Evolutionary conservation across 1,284 basidiomycete genomes (phyloP).

Genomic region (Phellopilus nigrolimitatus): DNA sequence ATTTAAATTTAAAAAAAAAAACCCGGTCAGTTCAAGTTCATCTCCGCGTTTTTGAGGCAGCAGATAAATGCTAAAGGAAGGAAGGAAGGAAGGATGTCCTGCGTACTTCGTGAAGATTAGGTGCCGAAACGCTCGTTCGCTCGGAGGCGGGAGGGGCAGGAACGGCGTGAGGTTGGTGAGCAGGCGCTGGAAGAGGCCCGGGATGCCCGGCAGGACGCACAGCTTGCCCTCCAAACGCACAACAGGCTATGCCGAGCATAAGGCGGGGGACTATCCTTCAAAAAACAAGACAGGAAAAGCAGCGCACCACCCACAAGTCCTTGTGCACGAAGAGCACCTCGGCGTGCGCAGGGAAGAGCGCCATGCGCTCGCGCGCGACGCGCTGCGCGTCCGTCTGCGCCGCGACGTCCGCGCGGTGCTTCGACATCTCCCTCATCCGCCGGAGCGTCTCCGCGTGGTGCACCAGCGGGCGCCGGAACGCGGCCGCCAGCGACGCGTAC

Average conservation of each 20-base stretch:
- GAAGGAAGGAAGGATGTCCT: slow-evolving; percentile 3
- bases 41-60: too few relatives aligned
- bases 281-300: not conserved
- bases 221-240: slow-evolving; percentile 79
- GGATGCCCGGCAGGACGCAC: slow-evolving; percentile 90
- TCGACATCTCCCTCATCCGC: slow-evolving; percentile 70
- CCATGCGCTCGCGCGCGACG: slow-evolving; percentile 76
- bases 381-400: slow-evolving; percentile 68
- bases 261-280: not conserved
- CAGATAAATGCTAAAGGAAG: slow-evolving; percentile 9
- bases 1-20: too few relatives aligned
- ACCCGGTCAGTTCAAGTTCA: too few relatives aligned
- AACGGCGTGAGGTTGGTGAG: slow-evolving; percentile 67
- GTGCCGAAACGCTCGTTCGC: slow-evolving; percentile 66
- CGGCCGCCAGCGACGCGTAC: slow-evolving; percentile 80
- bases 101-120: slow-evolving; percentile 76
- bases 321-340: slow-evolving; percentile 70
- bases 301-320: slow-evolving; percentile 79
- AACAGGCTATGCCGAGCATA: slow-evolving; percentile 57
- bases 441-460: slow-evolving; percentile 79
- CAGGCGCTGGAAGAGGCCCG: slow-evolving; percentile 78
- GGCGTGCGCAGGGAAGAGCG: slow-evolving; percentile 70
- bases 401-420: slow-evolving; percentile 48
- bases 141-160: slow-evolving; percentile 68
- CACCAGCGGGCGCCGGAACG: slow-evolving; percentile 72